A percentile compares a stretch with the other conserved stretches of the same genome.
Evolutionary conservation across 805 yeast genomes (phyloP).

Genomic region (Ogataea zsoltii): DNA sequence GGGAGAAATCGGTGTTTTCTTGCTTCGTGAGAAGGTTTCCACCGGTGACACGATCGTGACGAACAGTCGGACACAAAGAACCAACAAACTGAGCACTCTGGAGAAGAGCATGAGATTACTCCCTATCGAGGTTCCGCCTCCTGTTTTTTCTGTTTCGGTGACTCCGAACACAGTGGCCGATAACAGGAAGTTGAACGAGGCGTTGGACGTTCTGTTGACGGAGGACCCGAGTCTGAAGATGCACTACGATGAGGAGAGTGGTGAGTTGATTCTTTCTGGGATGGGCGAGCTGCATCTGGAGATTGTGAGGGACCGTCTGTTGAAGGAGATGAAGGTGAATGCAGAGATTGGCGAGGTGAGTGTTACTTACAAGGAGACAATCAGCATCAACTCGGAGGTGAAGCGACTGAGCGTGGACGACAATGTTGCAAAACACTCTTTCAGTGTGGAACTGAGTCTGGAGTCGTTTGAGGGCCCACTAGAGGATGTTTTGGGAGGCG

Average conservation of each 20-base stretch:
- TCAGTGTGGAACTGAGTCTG: slow-evolving; percentile 27
- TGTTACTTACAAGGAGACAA: slow-evolving; percentile 86
- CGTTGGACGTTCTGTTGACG: slow-evolving; percentile 63
- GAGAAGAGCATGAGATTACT: slow-evolving; percentile 53
- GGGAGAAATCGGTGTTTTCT: slow-evolving; percentile 92
- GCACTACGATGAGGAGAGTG: slow-evolving; percentile 76
- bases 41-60: slow-evolving; percentile 91
- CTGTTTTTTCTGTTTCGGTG: slow-evolving; percentile 83
- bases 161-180: slow-evolving; percentile 87
- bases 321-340: slow-evolving; percentile 80
- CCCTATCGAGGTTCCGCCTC: slow-evolving; percentile 87
- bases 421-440: slow-evolving; percentile 22
- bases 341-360: slow-evolving; percentile 79
- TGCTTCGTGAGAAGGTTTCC: slow-evolving; percentile 67
- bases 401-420: slow-evolving; percentile 21
- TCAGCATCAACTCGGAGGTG: slow-evolving; percentile 27
- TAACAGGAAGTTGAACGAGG: slow-evolving; percentile 66
- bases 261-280: slow-evolving; percentile 86
- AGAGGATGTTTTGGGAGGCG: slow-evolving; percentile 36
- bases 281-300: slow-evolving; percentile 98
- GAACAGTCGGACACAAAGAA: slow-evolving; percentile 52
- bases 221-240: slow-evolving; percentile 90
- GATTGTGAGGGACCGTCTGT: slow-evolving; percentile 74
- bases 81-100: slow-evolving; percentile 30
- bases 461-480: slow-evolving; percentile 36